Conservation (phyloP, 805 yeast species). For the Torulaspora gathmanii region DNA sequence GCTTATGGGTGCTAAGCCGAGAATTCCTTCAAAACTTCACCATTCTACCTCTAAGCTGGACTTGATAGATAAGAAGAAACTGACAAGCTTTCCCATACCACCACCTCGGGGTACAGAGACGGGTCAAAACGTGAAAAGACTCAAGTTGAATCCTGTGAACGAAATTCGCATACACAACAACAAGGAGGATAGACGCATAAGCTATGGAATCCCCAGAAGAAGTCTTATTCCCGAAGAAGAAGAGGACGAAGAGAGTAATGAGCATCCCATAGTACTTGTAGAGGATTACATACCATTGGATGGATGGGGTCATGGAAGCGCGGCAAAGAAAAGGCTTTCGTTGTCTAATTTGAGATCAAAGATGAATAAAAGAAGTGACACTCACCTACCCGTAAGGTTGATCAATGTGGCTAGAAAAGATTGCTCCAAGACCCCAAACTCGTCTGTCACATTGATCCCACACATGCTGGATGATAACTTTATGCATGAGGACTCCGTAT, state of each 20-base stretch:
- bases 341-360: slow-evolving; percentile 29
- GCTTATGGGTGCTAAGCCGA: slow-evolving; percentile 32
- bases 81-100: slow-evolving; percentile 31
- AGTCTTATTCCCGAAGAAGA: background rate
- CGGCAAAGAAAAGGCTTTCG: slow-evolving; percentile 25
- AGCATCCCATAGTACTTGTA: slow-evolving; percentile 28
- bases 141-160: slow-evolving; percentile 14
- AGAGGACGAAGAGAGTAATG: slow-evolving; percentile 10
- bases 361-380: slow-evolving; percentile 20
- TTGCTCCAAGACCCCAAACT: slow-evolving; percentile 6
- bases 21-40: slow-evolving; percentile 23
- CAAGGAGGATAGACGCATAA: slow-evolving; percentile 14
- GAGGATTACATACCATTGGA: slow-evolving; percentile 30
- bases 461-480: slow-evolving; percentile 11
- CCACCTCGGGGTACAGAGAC: slow-evolving; percentile 20
- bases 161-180: slow-evolving; percentile 21
- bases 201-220: slow-evolving; percentile 12
- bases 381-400: slow-evolving; percentile 26
- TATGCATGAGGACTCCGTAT: slow-evolving; percentile 1
- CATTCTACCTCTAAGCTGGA: slow-evolving; percentile 31
- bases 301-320: slow-evolving; percentile 1
- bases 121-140: slow-evolving; percentile 7
- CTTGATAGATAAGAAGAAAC: slow-evolving; percentile 28
- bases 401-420: slow-evolving; percentile 6
- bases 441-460: slow-evolving; percentile 15